These are phyloP conservation scores for Cystobasidium sp. DNA, from an alignment of 1,284 basidiomycete genomes.

Conservation along the genomic window DNA sequence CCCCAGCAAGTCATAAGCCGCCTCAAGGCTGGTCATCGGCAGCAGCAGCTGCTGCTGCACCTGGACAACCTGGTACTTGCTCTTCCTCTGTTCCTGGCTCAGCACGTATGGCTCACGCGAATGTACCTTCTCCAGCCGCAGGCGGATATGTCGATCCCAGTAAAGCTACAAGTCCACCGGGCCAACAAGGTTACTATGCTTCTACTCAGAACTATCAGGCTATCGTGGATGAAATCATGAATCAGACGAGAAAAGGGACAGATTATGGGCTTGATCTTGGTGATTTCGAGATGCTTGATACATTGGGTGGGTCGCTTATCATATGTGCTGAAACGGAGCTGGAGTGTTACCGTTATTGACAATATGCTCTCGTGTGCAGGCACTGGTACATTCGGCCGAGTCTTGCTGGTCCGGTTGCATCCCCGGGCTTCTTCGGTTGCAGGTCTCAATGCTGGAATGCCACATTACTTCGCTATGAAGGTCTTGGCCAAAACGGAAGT, in stretches of 20 bases:
- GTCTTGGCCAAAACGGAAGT: slow-evolving; percentile 63
- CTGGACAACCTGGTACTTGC: neutral
- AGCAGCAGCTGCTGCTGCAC: neutral
- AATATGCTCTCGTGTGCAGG: slow-evolving; percentile 34
- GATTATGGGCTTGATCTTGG: slow-evolving; percentile 51
- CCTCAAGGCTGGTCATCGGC: slow-evolving; percentile 8
- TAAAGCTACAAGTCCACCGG: neutral
- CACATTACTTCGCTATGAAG: slow-evolving; percentile 57
- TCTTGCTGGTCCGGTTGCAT: slow-evolving; percentile 49
- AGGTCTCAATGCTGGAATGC: slow-evolving; percentile 41
- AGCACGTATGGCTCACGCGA: slow-evolving; percentile 10
- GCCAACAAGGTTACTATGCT: slow-evolving; percentile 6
- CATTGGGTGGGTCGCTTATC: slow-evolving; percentile 47
- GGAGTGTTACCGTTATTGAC: neutral
- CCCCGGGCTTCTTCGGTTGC: slow-evolving; percentile 36
- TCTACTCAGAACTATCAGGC: slow-evolving; percentile 23
- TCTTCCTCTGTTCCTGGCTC: slow-evolving; percentile 10
- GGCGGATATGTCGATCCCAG: neutral
- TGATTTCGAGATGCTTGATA: slow-evolving; percentile 53
- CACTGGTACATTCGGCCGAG: slow-evolving; percentile 53
- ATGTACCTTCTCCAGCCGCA: slow-evolving; percentile 2
- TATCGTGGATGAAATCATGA: slow-evolving; percentile 43
- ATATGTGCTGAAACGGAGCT: neutral
- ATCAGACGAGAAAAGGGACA: slow-evolving; percentile 47
- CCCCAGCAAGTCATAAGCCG: neutral